Conservation (phyloP, 225 moss, liverwort and hornwort species). For the Sphagnum tenellum region DNA sequence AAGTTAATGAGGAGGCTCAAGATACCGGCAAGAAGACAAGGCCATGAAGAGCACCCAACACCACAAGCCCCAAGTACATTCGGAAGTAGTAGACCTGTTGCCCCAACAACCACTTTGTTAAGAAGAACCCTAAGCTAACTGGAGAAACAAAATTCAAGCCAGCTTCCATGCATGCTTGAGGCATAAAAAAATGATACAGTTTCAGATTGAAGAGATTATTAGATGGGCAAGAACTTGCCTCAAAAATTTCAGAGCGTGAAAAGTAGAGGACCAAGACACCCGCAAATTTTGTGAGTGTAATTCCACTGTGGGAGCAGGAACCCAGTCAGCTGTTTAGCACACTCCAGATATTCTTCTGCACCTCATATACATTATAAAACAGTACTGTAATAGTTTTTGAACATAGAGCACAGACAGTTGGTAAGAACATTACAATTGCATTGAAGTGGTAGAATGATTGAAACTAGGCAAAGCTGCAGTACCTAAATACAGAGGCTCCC, state of each 20-base stretch:
- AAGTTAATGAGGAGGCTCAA: neutral
- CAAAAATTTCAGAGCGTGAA: constrained; percentile 89
- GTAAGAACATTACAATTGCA: neutral
- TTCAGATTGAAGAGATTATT: neutral
- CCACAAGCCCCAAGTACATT: constrained; percentile 79
- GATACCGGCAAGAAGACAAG: constrained; percentile 81
- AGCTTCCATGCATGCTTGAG: neutral
- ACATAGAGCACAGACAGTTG: neutral
- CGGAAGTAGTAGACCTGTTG: constrained; percentile 92
- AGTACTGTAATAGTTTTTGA: no score
- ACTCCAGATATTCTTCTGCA: no score
- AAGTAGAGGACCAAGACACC: constrained; percentile 94
- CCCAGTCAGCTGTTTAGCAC: no score
- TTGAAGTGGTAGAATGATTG: neutral
- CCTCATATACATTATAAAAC: no score
- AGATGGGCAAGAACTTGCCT: constrained; percentile 29
- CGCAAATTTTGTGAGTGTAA: constrained; percentile 88
- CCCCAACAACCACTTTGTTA: neutral
- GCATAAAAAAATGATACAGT: neutral
- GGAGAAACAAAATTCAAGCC: no score
- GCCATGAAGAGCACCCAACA: constrained; percentile 83
- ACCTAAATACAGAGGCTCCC: constrained; percentile 99
- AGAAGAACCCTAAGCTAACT: no score
- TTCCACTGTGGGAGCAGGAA: constrained; percentile 43
- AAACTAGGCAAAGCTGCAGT: constrained; percentile 3